Conservation (phyloP, 2,329 filamentous ascomycete genomes). For the Ophiostoma ulmi region DNA sequence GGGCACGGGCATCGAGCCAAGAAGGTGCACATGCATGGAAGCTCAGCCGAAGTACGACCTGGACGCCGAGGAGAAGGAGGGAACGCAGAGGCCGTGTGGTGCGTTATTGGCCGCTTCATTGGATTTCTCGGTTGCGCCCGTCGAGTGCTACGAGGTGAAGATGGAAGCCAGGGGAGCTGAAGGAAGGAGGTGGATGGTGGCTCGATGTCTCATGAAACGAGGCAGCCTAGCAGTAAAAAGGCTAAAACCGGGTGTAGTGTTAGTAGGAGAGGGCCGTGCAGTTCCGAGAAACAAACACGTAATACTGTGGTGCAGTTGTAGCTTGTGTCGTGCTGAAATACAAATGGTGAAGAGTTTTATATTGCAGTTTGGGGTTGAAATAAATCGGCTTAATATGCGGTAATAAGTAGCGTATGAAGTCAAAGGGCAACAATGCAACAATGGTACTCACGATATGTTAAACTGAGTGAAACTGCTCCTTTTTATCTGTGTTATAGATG, state of each 20-base stretch:
- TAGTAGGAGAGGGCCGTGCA: neutral
- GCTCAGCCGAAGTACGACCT: conserved; percentile 9
- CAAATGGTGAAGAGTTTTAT: neutral
- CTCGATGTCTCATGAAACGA: conserved; percentile 1
- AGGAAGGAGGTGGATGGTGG: neutral
- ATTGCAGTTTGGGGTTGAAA: neutral
- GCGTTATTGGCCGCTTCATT: neutral
- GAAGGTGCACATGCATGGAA: conserved; percentile 1
- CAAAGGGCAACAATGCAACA: too few relatives aligned
- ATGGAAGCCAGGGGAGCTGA: neutral
- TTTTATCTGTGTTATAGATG: too few relatives aligned
- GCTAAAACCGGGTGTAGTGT: neutral
- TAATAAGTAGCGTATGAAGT: neutral
- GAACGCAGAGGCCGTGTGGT: neutral
- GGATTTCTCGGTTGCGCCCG: neutral
- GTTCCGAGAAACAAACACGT: neutral
- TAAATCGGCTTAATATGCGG: neutral
- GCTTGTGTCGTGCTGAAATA: neutral
- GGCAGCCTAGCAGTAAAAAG: neutral
- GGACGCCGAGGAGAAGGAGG: neutral
- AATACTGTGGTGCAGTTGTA: neutral
- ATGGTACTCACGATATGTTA: too few relatives aligned
- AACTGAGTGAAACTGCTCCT: too few relatives aligned
- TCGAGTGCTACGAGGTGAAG: neutral
- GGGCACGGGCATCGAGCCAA: neutral